Base-by-base conservation (phyloP, 176 grass and related monocot genomes). In the Zea luxurians region DNA sequence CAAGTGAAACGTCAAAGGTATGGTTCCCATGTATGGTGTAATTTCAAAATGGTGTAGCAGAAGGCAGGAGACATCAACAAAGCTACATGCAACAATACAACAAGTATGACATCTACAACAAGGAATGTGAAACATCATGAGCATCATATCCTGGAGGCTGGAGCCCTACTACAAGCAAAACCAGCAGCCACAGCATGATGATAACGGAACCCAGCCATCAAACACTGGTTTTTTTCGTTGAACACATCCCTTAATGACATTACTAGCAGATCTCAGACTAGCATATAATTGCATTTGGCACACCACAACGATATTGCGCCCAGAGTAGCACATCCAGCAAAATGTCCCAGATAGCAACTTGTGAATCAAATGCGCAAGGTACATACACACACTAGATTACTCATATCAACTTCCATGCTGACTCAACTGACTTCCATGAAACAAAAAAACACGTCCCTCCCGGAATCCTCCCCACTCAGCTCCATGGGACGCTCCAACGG, bases 331-430 rank as follows among this genome's bases (percentile, higher is more conserved):
- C 62, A 78, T 55, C 12, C 5, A 83, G 37, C 53, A 55, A 47
- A 73, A 83, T 83, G 53, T 46, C 37, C 75, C 42, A 53, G 53
- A 12, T 12, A 46, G 49, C 18, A 20, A 61, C 35, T 18, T 4
- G 18, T 5, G 2, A 8, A 83, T 53, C 7, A 37, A 68, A 50
- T 48, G 4, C 57, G 12, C 74, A 78, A n/a, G 21, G 60, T 4
- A 48, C 17, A 48, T 35, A 55, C 34, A 59, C 48, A 79, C 34
- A 66, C 38, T 3, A 3, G 38, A 4, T 40, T 2, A 3, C 38
- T 40, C 52, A 17, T 36, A 63, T 52, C n/a, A 61, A 41, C 37
- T 13, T n/a, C 17, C 27, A 7, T 9, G 10, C 41, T 46, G 20
- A 11, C n/a, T 27, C 6, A 50, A 21, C 13, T 17, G 42, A 75